Conservation (phyloP, 176 grass and related monocot species). For the Oryza rufipogon region DNA sequence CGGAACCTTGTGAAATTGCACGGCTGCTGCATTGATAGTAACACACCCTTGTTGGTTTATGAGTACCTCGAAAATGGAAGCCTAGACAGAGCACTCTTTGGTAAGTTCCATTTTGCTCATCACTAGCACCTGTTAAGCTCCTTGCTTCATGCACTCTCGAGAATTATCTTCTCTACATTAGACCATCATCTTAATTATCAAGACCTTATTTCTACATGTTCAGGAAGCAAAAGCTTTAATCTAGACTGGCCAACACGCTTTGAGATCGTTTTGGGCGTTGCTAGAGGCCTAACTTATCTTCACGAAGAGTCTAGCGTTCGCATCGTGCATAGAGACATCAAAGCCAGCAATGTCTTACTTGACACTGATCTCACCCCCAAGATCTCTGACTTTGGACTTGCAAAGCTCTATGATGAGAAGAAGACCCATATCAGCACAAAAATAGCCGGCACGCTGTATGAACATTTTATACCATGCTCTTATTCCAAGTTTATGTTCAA, state of each 20-base stretch:
- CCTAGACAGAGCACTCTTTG: too few relatives aligned
- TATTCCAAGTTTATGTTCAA: too few relatives aligned
- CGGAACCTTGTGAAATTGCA: too few relatives aligned
- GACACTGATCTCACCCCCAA: conserved; percentile 60
- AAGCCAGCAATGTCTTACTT: conserved; percentile 67
- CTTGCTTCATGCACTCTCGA: too few relatives aligned
- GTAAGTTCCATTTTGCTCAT: too few relatives aligned
- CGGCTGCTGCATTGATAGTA: too few relatives aligned
- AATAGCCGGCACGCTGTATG: conserved; percentile 72
- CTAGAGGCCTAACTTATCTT: conserved; percentile 61
- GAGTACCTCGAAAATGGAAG: too few relatives aligned
- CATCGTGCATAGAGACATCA: conserved; percentile 80
- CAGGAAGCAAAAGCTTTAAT: conserved; percentile 38
- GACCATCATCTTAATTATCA: too few relatives aligned
- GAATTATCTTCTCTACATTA: too few relatives aligned
- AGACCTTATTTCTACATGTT: not conserved
- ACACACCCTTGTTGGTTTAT: too few relatives aligned
- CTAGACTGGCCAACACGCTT: conserved; percentile 63
- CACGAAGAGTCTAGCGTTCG: conserved; percentile 67
- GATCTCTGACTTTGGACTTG: conserved; percentile 73
- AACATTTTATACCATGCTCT: too few relatives aligned
- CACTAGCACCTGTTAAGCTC: too few relatives aligned
- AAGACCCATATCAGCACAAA: conserved; percentile 58
- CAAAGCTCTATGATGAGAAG: conserved; percentile 63
- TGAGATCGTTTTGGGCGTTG: conserved; percentile 62